Evolutionary conservation across 495 filamentous ascomycete genomes (phyloP).

Genomic region (Hypoxylon fragiforme): DNA sequence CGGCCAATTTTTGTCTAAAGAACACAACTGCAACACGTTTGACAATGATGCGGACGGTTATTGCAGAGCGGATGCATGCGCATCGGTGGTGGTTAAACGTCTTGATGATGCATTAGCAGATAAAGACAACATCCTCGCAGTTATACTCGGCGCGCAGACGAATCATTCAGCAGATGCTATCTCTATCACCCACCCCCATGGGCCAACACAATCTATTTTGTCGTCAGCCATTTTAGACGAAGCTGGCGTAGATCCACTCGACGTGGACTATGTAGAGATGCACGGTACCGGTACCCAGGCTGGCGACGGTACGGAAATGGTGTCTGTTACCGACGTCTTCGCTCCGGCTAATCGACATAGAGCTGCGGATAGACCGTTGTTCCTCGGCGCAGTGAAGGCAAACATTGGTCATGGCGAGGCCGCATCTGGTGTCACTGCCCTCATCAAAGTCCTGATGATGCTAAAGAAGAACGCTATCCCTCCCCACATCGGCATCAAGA

Average conservation of each 20-base stretch:
- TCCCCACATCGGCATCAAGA: slow-evolving; percentile 87
- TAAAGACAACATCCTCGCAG: slow-evolving; percentile 71
- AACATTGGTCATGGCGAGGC: slow-evolving; percentile 92
- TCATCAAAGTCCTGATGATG: slow-evolving; percentile 89
- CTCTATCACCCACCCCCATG: slow-evolving; percentile 84
- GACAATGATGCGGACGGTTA: slow-evolving; percentile 79
- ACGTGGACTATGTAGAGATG: slow-evolving; percentile 84
- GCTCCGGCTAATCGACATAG: slow-evolving; percentile 70
- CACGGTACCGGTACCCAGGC: slow-evolving; percentile 89
- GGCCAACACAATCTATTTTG: slow-evolving; percentile 69
- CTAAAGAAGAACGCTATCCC: slow-evolving; percentile 81
- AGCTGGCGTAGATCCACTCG: slow-evolving; percentile 69
- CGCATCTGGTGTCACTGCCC: slow-evolving; percentile 78
- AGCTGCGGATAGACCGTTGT: slow-evolving; percentile 68
- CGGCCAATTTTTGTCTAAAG: slow-evolving; percentile 80
- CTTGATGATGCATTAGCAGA: slow-evolving; percentile 74
- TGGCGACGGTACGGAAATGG: slow-evolving; percentile 79
- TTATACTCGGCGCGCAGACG: slow-evolving; percentile 67
- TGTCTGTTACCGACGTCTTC: slow-evolving; percentile 77
- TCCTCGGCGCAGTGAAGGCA: slow-evolving; percentile 83
- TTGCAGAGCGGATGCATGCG: slow-evolving; percentile 74
- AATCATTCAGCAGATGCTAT: slow-evolving; percentile 78
- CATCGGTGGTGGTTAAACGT: slow-evolving; percentile 71
- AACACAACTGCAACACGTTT: slow-evolving; percentile 79
- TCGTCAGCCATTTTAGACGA: slow-evolving; percentile 69